Conservation (phyloP, 768 basidiomycete genomes). For the Suillus cothurnatus region DNA sequence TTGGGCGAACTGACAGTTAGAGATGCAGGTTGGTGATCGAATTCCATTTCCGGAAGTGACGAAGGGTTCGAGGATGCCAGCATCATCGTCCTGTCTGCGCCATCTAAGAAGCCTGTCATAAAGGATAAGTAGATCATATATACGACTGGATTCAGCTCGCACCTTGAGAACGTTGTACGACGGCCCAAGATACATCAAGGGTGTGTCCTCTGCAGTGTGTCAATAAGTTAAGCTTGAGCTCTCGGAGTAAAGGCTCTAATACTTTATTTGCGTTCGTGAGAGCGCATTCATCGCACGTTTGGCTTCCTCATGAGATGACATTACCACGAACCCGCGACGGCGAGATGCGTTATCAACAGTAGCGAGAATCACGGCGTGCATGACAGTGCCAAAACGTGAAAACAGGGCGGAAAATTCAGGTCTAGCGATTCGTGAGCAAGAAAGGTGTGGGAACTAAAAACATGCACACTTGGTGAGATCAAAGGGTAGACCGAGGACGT, state of each 20-base stretch:
- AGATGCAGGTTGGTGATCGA: conserved; percentile 27
- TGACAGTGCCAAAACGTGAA: conserved; percentile 64
- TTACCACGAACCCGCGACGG: conserved; percentile 82
- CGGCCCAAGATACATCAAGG: conserved; percentile 85
- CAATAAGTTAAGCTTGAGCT: conserved; percentile 8
- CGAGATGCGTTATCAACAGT: conserved; percentile 85
- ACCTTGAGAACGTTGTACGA: conserved; percentile 87
- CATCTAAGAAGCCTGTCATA: conserved; percentile 71
- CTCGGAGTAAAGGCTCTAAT: conserved; percentile 18
- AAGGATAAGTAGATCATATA: conserved; percentile 12
- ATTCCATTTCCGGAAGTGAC: conserved; percentile 30
- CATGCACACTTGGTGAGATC: conserved; percentile 71
- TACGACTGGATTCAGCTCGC: not conserved
- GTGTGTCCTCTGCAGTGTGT: conserved; percentile 57
- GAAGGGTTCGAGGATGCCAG: conserved; percentile 49
- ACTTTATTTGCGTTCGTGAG: conserved; percentile 75
- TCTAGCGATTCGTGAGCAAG: conserved; percentile 21
- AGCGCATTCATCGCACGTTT: conserved; percentile 65
- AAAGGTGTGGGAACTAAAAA: not conserved
- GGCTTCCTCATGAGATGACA: conserved; percentile 75
- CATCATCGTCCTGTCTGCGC: conserved; percentile 72
- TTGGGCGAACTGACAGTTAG: conserved; percentile 32
- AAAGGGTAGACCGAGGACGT: conserved; percentile 83
- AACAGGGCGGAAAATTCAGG: conserved; percentile 66
- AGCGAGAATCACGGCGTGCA: conserved; percentile 79